Evolutionary conservation across 305 asterid genomes (phyloP), one percentile per base, ranked within the genome.

Genomic region (Plantago lanceolata): DNA sequence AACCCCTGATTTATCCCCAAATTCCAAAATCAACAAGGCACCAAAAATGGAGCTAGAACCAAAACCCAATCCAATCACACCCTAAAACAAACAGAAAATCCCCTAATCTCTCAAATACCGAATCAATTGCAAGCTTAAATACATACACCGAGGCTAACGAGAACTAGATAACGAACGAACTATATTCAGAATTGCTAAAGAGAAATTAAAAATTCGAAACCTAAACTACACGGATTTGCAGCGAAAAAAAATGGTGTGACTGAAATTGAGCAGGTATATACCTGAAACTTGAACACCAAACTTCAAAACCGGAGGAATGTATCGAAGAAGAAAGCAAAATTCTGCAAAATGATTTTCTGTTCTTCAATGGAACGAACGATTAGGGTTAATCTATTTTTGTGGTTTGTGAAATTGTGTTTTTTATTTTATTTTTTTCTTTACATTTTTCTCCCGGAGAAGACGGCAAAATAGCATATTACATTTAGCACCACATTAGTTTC

Each of bases 41-140:
- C 51, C 64, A 71, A 64, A 28, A 18, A n/a, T n/a, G n/a, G n/a
- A n/a, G n/a, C n/a, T n/a, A n/a, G n/a, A n/a, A n/a, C n/a, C n/a
- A 64, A 52, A 61, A 48, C 73, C 65, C 71, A 59, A 80, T 64
- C 62, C 74, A 73, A 70, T 64, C 78, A 73, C 75, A 73, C 82
- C 79, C 68, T 65, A 12, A 55, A 71, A 58, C 4, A 53, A 66
- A 31, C 53, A 47, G 68, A 57, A 44, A 9, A 14, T 35, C 60
- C 60, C 73, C 64, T 49, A 58, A 44, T 19, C 35, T 54, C 47
- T 45, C 54, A 67, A 62, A 64, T 49, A 68, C 69, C 48, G 54
- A 52, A 61, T 28, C 37, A 44, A 24, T 5, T 51, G 51, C 18
- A 50, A 28, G 13, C 29, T 12, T 37, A 31, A 16, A 26, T 26